Evolutionary conservation across 1,139 yeast genomes (phyloP), one percentile per base, ranked within the genome.

Genomic region (Geotrichum bryndzae): DNA sequence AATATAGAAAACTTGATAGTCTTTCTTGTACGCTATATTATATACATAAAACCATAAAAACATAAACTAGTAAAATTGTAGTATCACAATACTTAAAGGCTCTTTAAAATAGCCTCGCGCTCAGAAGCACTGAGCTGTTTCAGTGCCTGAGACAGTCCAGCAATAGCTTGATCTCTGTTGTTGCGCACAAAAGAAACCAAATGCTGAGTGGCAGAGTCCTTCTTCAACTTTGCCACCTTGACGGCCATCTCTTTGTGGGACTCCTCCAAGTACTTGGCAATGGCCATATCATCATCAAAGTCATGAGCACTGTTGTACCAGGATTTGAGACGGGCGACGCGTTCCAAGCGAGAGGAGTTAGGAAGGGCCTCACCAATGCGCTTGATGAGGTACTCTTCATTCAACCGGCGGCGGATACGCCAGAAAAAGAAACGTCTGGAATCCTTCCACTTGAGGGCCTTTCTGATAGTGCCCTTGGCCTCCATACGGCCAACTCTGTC

Each of bases 381-480:
- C 76, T 84, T 86, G 75, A 90, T 80, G 72, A 92, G 81, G 76
- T 90, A 90, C 75, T 90, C 96, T 79, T 94, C 98, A 74, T 89
- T 87, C 77, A 95, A 81, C 78, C 97, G 90, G 79, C 99, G 88
- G 79, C 97, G 90, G 67, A 90, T 84, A 78, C 99, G 87, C 99
- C 99, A 94, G 94, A 90, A 94, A 85, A 94, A 95, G 84, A 84
- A 89, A 72, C 98, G 85, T 81, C 99, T 90, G 41, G 98, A 84
- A 61, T 91, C 82, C 56, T 77, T 77, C 97, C 97, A 92, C 71
- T 88, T 85, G 63, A 94, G 77, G 70, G 91, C 95, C 75, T 87
- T 87, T 69, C 88, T 83, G 70, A 94, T 90, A 61, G 88, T 89
- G 65, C 95, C 96, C 82, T 94, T 95, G 64, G 96, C 96, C 78